These are phyloP conservation scores for Excoecaria cochinchinensis DNA, from an alignment of 345 rosid genomes.

Conservation along the genomic window DNA sequence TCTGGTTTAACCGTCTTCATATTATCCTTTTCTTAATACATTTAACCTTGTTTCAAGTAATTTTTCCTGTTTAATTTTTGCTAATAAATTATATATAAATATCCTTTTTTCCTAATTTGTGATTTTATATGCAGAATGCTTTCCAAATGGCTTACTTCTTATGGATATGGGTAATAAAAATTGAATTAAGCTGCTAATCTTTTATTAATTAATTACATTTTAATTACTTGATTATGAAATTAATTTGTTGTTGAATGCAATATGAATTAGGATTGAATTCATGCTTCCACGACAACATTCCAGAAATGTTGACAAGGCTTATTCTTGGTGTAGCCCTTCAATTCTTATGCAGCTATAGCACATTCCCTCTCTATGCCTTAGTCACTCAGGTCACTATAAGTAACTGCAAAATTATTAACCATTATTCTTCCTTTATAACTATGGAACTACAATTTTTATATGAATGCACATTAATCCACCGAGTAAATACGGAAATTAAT, in stretches of 20 bases:
- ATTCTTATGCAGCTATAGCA: conserved; percentile 42
- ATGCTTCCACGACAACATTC: conserved; percentile 34
- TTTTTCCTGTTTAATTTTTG: too few relatives aligned
- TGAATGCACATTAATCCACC: too few relatives aligned
- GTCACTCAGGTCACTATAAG: conserved; percentile 37
- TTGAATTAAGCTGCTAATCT: not conserved
- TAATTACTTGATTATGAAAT: not conserved
- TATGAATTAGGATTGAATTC: conserved; percentile 38
- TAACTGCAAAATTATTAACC: too few relatives aligned
- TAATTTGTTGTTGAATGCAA: conserved; percentile 17
- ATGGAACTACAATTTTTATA: too few relatives aligned
- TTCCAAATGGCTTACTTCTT: conserved; percentile 16
- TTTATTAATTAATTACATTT: not conserved
- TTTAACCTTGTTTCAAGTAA: conserved; percentile 43
- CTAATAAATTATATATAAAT: too few relatives aligned
- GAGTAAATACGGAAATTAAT: too few relatives aligned
- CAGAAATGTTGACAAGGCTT: conserved; percentile 22
- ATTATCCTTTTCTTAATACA: conserved; percentile 43
- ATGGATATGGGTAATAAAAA: conserved; percentile 18
- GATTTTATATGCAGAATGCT: conserved; percentile 10
- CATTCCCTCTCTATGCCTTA: conserved; percentile 44
- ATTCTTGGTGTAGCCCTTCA: conserved; percentile 34
- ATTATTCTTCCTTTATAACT: too few relatives aligned
- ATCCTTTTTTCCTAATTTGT: too few relatives aligned
- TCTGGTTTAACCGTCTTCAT: conserved; percentile 46